phyloP scores from a whole-genome alignment of 1,284 basidiomycete genomes.

The Marasmius tenuissimus region DNA sequence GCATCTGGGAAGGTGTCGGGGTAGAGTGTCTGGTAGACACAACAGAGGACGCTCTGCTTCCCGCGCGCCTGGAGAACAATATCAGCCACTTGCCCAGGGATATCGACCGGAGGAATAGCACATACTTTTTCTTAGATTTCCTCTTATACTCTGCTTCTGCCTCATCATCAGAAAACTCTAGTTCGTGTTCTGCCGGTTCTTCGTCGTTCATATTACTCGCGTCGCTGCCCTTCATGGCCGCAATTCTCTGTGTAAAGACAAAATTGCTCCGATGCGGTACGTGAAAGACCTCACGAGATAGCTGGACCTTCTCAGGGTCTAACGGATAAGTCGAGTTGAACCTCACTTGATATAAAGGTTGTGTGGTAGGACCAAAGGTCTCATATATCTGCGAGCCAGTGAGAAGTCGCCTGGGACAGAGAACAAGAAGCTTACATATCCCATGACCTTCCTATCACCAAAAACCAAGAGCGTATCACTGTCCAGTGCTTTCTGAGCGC shows the following conservation, averaged over 20 bases:
- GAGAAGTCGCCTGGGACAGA: constrained; percentile 6
- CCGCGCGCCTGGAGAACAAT: constrained; percentile 44
- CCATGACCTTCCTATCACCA: constrained; percentile 79
- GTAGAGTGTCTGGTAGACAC: constrained; percentile 53
- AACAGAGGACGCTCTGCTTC: constrained; percentile 48
- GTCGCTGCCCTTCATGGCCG: constrained; percentile 76
- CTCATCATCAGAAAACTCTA: constrained; percentile 92
- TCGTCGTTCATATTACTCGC: constrained; percentile 93
- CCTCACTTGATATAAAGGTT: constrained; percentile 82
- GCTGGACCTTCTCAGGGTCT: constrained; percentile 50
- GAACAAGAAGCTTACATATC: constrained; percentile 59
- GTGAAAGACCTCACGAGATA: constrained; percentile 71
- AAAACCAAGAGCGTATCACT: constrained; percentile 86
- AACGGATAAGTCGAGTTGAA: constrained; percentile 61
- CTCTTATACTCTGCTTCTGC: constrained; percentile 72
- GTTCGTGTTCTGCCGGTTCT: constrained; percentile 81
- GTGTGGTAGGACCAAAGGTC: constrained; percentile 86
- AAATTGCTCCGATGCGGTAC: constrained; percentile 76
- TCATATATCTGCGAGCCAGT: constrained; percentile 67
- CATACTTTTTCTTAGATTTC: constrained; percentile 54
- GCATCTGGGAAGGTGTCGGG: constrained; percentile 51
- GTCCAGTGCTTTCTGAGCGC: constrained; percentile 68
- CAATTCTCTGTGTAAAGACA: constrained; percentile 72
- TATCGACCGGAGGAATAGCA: not conserved
- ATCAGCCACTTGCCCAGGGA: not conserved